These are phyloP conservation scores for Xylaria sp. DNA, from an alignment of 2,329 filamentous ascomycete species.

Conservation along the genomic window DNA sequence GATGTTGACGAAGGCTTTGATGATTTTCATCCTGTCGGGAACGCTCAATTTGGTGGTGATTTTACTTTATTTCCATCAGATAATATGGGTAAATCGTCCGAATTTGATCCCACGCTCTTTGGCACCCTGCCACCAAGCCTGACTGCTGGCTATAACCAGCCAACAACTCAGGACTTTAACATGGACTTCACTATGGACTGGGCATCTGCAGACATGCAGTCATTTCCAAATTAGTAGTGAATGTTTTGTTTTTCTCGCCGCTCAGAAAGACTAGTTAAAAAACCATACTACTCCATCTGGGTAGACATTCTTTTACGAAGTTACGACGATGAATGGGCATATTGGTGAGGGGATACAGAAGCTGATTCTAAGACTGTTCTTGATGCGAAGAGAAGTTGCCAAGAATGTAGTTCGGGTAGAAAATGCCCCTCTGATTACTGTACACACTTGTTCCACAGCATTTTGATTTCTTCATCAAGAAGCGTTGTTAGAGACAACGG, in stretches of 20 bases:
- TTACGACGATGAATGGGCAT: constrained; percentile 46
- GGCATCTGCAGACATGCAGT: constrained; percentile 43
- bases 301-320: constrained; percentile 41
- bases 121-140: constrained; percentile 61
- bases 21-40: constrained; percentile 58
- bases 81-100: constrained; percentile 54
- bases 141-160: constrained; percentile 63
- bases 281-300: constrained; percentile 10
- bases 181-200: constrained; percentile 51
- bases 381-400: constrained; percentile 28
- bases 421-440: constrained; percentile 29
- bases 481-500: constrained; percentile 26
- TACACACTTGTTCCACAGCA: constrained; percentile 31
- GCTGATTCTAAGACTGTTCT: constrained; percentile 41
- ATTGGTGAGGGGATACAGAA: constrained; percentile 17
- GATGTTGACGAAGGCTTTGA: constrained; percentile 75
- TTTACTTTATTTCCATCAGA: constrained; percentile 70
- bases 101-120: constrained; percentile 60
- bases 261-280: not conserved
- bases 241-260: not conserved
- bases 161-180: constrained; percentile 62
- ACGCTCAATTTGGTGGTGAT: constrained; percentile 63
- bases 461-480: constrained; percentile 27
- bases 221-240: constrained; percentile 39
- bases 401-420: constrained; percentile 38